Conservation (phyloP, 139 green algal species). For the Micractinium conductrix region DNA sequence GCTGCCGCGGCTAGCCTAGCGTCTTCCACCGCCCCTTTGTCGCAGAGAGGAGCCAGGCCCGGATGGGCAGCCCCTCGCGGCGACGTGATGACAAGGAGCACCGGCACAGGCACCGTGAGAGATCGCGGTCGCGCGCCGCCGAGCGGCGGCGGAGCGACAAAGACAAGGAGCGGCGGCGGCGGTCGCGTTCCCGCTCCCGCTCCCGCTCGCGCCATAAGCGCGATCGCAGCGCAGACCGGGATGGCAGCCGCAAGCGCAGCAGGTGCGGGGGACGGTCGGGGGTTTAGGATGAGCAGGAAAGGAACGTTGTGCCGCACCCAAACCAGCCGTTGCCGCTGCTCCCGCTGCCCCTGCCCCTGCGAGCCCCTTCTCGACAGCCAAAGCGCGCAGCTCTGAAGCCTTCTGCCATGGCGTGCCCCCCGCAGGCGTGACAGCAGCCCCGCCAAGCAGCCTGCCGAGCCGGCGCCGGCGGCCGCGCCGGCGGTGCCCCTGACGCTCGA, state of each 20-base stretch:
- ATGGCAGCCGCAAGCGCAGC: constrained; percentile 24
- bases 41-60: neutral
- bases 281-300: neutral
- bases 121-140: constrained; percentile 4
- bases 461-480: neutral
- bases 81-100: neutral
- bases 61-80: neutral
- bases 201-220: neutral
- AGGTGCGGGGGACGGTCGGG: neutral
- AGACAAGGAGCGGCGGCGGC: constrained; percentile 14
- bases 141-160: neutral
- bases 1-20: neutral
- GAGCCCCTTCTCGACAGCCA: too few relatives aligned
- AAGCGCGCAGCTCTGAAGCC: neutral
- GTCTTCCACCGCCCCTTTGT: neutral
- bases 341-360: neutral
- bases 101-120: neutral
- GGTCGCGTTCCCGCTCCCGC: constrained; percentile 7
- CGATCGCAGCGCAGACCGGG: neutral
- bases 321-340: neutral
- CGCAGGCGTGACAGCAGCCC: neutral
- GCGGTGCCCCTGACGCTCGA: neutral
- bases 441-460: neutral
- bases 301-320: neutral
- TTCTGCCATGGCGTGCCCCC: neutral